phyloP scores from a whole-genome alignment of 768 basidiomycete species.

The Lyophyllum shimeji region DNA sequence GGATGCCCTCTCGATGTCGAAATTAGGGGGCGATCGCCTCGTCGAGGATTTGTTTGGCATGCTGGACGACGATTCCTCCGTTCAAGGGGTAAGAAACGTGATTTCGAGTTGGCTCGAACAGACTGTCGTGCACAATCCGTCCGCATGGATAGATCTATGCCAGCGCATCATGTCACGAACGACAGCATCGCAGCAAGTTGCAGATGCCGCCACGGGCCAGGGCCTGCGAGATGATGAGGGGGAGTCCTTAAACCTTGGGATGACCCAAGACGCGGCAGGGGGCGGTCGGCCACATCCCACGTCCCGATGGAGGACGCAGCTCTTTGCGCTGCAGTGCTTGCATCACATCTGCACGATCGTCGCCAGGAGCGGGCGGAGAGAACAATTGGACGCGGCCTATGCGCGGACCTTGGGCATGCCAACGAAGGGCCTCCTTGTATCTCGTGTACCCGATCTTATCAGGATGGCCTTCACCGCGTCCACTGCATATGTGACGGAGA shows the following conservation, averaged over 20 bases:
- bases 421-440: conserved; percentile 67
- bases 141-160: conserved; percentile 97
- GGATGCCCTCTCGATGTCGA: conserved; percentile 89
- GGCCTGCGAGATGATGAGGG: conserved; percentile 88
- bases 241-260: conserved; percentile 77
- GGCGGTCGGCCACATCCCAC: conserved; percentile 46
- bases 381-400: conserved; percentile 80
- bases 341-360: conserved; percentile 86
- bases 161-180: conserved; percentile 96
- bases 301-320: conserved; percentile 94
- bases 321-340: conserved; percentile 91
- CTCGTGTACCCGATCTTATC: conserved; percentile 89
- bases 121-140: conserved; percentile 89
- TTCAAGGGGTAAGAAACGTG: conserved; percentile 91
- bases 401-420: conserved; percentile 63
- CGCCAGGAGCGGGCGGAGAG: conserved; percentile 65
- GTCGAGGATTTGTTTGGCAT: conserved; percentile 95
- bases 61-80: conserved; percentile 91
- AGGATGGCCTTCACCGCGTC: conserved; percentile 98
- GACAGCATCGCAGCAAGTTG: conserved; percentile 77
- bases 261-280: conserved; percentile 38
- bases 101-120: conserved; percentile 95
- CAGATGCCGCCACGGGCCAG: conserved; percentile 56
- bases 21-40: conserved; percentile 88
- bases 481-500: conserved; percentile 94